A percentile compares a stretch with the other conserved stretches of the same genome.
These are phyloP conservation scores for Paramyrothecium sp. DNA, from an alignment of 2,329 filamentous ascomycete genomes.

Conservation along the genomic window DNA sequence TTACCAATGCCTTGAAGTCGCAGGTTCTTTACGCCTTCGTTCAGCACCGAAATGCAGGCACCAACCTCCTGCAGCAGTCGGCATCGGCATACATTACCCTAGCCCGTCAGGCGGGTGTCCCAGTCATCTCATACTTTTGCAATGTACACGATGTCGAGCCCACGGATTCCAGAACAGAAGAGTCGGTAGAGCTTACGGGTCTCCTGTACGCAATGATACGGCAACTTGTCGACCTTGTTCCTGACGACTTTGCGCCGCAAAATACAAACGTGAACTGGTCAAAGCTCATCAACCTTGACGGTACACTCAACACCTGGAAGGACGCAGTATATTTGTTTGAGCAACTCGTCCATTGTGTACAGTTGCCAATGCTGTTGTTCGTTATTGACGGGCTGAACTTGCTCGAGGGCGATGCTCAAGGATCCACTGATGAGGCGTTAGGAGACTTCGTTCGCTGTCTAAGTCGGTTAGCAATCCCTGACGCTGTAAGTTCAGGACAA, in stretches of 20 bases:
- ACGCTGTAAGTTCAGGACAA: not conserved
- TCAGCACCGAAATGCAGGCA: not conserved
- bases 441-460: not conserved
- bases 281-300: not conserved
- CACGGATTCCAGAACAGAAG: slow-evolving; percentile 5
- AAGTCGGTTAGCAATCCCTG: not conserved
- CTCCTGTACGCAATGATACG: slow-evolving; percentile 10
- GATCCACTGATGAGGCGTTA: not conserved
- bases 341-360: not conserved
- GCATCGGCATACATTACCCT: slow-evolving; percentile 4
- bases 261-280: not conserved
- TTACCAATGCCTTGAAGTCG: slow-evolving; percentile 8
- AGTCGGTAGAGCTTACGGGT: slow-evolving; percentile 9
- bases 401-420: not conserved
- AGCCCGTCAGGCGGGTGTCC: slow-evolving; percentile 3
- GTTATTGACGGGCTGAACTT: not conserved
- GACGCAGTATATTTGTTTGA: not conserved
- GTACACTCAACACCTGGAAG: not conserved
- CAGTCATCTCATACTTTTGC: slow-evolving; percentile 12
- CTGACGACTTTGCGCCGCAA: not conserved
- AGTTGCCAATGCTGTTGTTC: not conserved
- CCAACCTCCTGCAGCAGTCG: slow-evolving; percentile 3
- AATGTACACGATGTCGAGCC: slow-evolving; percentile 3
- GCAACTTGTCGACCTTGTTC: slow-evolving; percentile 11
- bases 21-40: slow-evolving; percentile 9